Percentiles rank a stretch among this genome's conserved stretches.
phyloP scores from a whole-genome alignment of 768 basidiomycete species.

The Suillus occidentalis region DNA sequence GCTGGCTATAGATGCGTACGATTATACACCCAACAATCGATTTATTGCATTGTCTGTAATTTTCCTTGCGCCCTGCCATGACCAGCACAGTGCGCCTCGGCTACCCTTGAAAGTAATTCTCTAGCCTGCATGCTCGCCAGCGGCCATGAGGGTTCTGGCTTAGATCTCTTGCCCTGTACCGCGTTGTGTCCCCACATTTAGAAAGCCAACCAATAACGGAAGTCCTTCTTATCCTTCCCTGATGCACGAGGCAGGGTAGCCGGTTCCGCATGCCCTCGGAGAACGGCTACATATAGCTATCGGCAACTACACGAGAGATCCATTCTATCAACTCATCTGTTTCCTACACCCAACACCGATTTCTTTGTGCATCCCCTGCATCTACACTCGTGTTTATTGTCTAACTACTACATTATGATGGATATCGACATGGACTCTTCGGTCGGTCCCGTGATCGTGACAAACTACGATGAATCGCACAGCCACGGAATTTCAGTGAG shows the following conservation, averaged over 20 bases:
- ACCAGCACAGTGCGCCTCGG: constrained; percentile 14
- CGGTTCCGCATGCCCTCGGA: constrained; percentile 25
- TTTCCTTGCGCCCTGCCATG: constrained; percentile 9
- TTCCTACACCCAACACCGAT: constrained; percentile 18
- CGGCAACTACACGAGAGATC: constrained; percentile 4
- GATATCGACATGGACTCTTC: constrained; percentile 35
- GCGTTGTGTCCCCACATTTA: background rate
- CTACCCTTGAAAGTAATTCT: constrained; percentile 8
- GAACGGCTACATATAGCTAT: constrained; percentile 26
- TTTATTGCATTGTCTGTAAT: constrained; percentile 4
- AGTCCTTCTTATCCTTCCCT: constrained; percentile 14
- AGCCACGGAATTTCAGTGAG: constrained; percentile 25
- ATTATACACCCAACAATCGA: background rate
- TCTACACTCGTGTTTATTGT: constrained; percentile 2
- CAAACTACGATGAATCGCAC: constrained; percentile 19
- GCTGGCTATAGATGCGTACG: background rate
- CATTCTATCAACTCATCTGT: constrained; percentile 6
- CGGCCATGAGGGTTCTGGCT: constrained; percentile 1
- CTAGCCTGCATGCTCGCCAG: background rate
- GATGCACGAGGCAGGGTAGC: constrained; percentile 31
- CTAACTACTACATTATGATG: constrained; percentile 20
- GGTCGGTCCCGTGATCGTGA: constrained; percentile 27
- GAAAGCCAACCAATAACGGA: constrained; percentile 2
- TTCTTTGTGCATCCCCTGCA: background rate
- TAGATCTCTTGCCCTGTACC: constrained; percentile 2